These are phyloP conservation scores for Clavulina sp. DNA, from an alignment of 768 basidiomycete genomes.

Conservation along the genomic window DNA sequence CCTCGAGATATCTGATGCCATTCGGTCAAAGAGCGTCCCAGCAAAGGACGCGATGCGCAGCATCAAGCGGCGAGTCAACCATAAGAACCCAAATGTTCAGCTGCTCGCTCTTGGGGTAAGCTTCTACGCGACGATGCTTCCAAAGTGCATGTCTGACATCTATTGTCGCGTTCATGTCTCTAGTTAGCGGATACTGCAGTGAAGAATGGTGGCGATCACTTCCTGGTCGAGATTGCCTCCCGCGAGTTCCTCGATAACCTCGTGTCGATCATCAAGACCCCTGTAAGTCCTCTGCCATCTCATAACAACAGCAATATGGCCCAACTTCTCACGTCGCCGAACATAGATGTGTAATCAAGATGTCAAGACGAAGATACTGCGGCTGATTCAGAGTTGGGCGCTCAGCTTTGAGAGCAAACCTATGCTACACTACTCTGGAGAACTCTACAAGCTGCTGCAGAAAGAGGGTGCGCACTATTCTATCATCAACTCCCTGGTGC, in stretches of 20 bases:
- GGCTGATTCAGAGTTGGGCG: slow-evolving; percentile 86
- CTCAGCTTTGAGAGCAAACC: slow-evolving; percentile 73
- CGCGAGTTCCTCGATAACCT: slow-evolving; percentile 90
- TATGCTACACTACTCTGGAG: slow-evolving; percentile 51
- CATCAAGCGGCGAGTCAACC: slow-evolving; percentile 70
- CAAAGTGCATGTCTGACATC: background rate
- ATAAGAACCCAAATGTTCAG: slow-evolving; percentile 94
- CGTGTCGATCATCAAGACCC: slow-evolving; percentile 70
- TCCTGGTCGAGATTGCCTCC: slow-evolving; percentile 66
- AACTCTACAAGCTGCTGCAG: slow-evolving; percentile 62
- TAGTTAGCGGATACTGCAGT: slow-evolving; percentile 82
- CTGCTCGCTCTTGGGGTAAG: slow-evolving; percentile 69
- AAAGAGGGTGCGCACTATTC: slow-evolving; percentile 40
- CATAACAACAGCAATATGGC: background rate
- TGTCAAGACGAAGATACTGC: slow-evolving; percentile 63
- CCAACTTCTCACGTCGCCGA: too few relatives aligned
- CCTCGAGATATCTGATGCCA: slow-evolving; percentile 93
- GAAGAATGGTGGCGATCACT: slow-evolving; percentile 94
- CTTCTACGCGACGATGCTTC: slow-evolving; percentile 9
- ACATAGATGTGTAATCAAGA: too few relatives aligned
- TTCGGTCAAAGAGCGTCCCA: slow-evolving; percentile 73
- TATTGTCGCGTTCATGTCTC: slow-evolving; percentile 5
- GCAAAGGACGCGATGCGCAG: slow-evolving; percentile 80
- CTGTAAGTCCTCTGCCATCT: slow-evolving; percentile 18
- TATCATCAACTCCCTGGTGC: background rate